phyloP scores from a whole-genome alignment of 139 green algal genomes.

The Picochlorum sp. region DNA sequence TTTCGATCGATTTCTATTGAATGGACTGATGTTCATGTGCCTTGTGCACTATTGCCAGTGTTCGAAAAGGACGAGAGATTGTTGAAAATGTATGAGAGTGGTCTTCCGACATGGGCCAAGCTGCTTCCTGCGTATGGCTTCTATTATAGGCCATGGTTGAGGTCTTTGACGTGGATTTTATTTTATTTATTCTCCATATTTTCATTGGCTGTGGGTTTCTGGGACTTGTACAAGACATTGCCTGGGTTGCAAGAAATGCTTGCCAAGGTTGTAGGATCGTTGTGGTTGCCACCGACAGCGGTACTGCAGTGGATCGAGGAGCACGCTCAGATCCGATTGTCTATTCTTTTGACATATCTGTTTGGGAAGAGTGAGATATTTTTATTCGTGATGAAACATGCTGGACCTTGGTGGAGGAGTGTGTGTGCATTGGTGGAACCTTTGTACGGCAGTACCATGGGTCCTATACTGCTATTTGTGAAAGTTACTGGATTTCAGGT shows the following conservation, averaged over 20 bases:
- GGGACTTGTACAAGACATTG: slow-evolving; percentile 73
- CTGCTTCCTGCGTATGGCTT: slow-evolving; percentile 57
- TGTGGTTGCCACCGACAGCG: slow-evolving; percentile 43
- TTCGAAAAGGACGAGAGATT: slow-evolving; percentile 59
- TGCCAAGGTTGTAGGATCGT: slow-evolving; percentile 12
- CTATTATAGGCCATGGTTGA: slow-evolving; percentile 69
- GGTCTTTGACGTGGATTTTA: slow-evolving; percentile 47
- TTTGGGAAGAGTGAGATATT: slow-evolving; percentile 64
- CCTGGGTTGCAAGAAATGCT: slow-evolving; percentile 50
- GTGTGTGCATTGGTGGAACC: neutral
- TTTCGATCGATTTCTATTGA: slow-evolving; percentile 5
- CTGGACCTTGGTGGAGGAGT: slow-evolving; percentile 10
- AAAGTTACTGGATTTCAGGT: no score
- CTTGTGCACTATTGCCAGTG: slow-evolving; percentile 24
- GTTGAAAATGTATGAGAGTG: slow-evolving; percentile 70
- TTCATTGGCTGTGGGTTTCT: slow-evolving; percentile 62
- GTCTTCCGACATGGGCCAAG: slow-evolving; percentile 63
- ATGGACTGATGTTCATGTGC: slow-evolving; percentile 28
- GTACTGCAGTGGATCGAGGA: slow-evolving; percentile 72
- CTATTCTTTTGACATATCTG: slow-evolving; percentile 77
- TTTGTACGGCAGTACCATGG: neutral
- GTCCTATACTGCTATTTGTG: no score
- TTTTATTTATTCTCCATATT: slow-evolving; percentile 67
- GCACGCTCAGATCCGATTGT: slow-evolving; percentile 60
- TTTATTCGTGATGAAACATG: slow-evolving; percentile 36